Conservation (phyloP, 768 basidiomycete species). For the Podaxis sp. region DNA sequence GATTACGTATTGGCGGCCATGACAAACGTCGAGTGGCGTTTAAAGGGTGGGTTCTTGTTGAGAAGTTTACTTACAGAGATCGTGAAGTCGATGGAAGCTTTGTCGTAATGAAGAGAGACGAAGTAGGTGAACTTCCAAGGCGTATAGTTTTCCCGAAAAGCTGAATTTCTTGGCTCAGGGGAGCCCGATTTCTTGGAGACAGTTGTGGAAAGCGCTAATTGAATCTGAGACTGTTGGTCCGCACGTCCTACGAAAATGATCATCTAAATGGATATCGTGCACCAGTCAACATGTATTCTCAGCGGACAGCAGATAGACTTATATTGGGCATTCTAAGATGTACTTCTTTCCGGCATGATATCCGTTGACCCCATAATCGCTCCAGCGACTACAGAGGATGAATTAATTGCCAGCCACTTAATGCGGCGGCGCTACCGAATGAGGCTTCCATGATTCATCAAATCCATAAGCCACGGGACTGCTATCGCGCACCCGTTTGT, state of each 20-base stretch:
- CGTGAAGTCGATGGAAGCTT: constrained; percentile 55
- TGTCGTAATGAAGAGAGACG: constrained; percentile 68
- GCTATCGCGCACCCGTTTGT: too few species aligned
- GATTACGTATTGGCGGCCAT: constrained; percentile 64
- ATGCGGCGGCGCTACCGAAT: too few species aligned
- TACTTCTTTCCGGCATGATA: too few species aligned
- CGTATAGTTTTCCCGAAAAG: neutral
- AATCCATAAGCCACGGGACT: too few species aligned
- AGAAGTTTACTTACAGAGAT: constrained; percentile 47
- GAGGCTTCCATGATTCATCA: too few species aligned
- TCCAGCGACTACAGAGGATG: too few species aligned
- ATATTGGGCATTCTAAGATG: neutral
- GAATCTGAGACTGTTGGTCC: constrained; percentile 14
- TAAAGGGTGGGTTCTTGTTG: constrained; percentile 77
- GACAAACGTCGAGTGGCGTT: constrained; percentile 64
- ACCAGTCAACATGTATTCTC: neutral
- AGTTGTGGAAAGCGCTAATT: constrained; percentile 20
- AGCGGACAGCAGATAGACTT: neutral
- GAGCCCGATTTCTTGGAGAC: constrained; percentile 21
- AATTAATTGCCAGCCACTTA: too few species aligned
- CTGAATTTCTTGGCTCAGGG: constrained; percentile 11
- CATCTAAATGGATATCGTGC: neutral
- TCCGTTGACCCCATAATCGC: too few species aligned
- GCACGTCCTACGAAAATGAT: constrained; percentile 24
- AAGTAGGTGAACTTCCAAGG: constrained; percentile 40